Evolutionary conservation across 1,284 basidiomycete genomes (phyloP).

Genomic region (Leccinum fuscescens): DNA sequence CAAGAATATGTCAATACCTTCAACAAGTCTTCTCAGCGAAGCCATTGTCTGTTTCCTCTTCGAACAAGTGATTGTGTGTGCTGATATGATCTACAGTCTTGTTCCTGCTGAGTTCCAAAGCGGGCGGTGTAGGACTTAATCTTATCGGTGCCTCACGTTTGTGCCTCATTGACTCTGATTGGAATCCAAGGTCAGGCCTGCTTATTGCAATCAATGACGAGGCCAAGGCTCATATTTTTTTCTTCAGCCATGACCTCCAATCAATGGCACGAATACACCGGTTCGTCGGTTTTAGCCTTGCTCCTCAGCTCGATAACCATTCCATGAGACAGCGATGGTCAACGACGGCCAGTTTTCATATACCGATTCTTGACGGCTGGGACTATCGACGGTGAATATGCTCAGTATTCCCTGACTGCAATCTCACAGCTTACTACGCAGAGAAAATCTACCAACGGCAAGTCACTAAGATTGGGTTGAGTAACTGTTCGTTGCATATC

Average conservation of each 20-base stretch:
- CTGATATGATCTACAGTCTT: slow-evolving; percentile 56
- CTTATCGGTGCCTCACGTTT: slow-evolving; percentile 87
- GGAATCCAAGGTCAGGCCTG: slow-evolving; percentile 79
- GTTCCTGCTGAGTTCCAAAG: slow-evolving; percentile 93
- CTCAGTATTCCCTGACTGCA: background rate
- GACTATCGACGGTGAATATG: slow-evolving; percentile 64
- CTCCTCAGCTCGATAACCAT: slow-evolving; percentile 3
- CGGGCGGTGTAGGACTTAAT: slow-evolving; percentile 94
- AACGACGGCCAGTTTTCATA: slow-evolving; percentile 89
- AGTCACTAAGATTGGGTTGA: slow-evolving; percentile 92
- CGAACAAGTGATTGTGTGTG: slow-evolving; percentile 3
- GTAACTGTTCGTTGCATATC: slow-evolving; percentile 63
- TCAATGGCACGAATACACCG: slow-evolving; percentile 97
- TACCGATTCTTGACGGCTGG: slow-evolving; percentile 88
- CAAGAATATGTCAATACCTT: slow-evolving; percentile 83
- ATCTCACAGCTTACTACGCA: slow-evolving; percentile 28
- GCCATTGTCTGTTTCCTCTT: slow-evolving; percentile 54
- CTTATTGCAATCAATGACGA: background rate
- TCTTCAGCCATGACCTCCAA: slow-evolving; percentile 82
- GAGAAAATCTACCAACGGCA: slow-evolving; percentile 91
- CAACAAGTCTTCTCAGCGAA: slow-evolving; percentile 70
- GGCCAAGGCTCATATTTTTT: background rate
- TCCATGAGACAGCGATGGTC: slow-evolving; percentile 73
- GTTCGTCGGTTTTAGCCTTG: slow-evolving; percentile 40
- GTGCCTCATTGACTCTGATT: slow-evolving; percentile 89